Evolutionary conservation across 495 filamentous ascomycete genomes (phyloP).

Genomic region (Baudoinia panamericana): DNA sequence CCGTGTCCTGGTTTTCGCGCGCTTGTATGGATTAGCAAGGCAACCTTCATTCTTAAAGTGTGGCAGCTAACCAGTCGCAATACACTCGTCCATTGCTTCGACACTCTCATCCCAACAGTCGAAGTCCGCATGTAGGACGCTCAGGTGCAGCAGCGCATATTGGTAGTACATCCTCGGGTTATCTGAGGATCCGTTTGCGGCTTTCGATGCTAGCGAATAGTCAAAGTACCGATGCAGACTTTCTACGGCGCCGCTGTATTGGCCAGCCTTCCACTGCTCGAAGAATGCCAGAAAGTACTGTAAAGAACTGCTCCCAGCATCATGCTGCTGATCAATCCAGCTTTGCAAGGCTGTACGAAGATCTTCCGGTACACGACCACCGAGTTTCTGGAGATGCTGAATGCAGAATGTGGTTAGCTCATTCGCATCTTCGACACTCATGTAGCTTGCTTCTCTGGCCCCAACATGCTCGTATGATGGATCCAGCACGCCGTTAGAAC

Average conservation of each 20-base stretch:
- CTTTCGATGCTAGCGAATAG: constrained; percentile 35
- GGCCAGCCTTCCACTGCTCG: constrained; percentile 81
- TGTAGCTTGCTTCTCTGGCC: neutral
- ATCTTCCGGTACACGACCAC: constrained; percentile 5
- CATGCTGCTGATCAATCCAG: constrained; percentile 5
- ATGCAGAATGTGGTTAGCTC: constrained; percentile 6
- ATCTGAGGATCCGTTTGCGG: constrained; percentile 31
- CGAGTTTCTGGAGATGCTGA: constrained; percentile 17
- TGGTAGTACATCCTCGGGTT: constrained; percentile 92
- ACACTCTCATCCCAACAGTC: constrained; percentile 85
- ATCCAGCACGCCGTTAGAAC: too few relatives aligned
- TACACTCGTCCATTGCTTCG: constrained; percentile 81
- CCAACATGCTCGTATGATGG: too few relatives aligned
- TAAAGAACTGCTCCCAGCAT: constrained; percentile 10
- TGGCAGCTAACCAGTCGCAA: constrained; percentile 43
- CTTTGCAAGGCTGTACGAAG: constrained; percentile 6
- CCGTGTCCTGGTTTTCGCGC: constrained; percentile 80
- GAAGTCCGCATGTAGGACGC: constrained; percentile 89
- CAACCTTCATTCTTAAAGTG: neutral
- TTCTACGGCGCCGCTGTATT: constrained; percentile 81
- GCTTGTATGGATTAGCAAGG: constrained; percentile 31
- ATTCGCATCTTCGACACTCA: constrained; percentile 15
- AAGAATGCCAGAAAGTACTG: constrained; percentile 42
- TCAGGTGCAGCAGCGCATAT: constrained; percentile 88
- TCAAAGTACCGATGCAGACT: constrained; percentile 92